A percentile compares a stretch with the other conserved stretches of the same genome.
These are phyloP conservation scores for Nemania abortiva DNA, from an alignment of 2,329 filamentous ascomycete genomes.

Conservation along the genomic window DNA sequence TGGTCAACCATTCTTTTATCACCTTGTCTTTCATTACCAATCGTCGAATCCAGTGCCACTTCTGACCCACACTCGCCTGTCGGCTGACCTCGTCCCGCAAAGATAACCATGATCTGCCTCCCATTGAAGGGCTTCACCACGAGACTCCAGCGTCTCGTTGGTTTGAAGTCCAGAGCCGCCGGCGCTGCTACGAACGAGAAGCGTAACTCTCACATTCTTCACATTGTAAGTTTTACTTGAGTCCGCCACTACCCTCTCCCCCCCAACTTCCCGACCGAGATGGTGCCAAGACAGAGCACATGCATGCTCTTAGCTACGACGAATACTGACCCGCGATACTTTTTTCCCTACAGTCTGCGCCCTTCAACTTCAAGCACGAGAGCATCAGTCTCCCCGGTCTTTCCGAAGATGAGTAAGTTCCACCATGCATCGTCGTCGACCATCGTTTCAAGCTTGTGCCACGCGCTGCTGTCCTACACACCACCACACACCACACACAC, in stretches of 20 bases:
- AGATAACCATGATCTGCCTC: conserved; percentile 41
- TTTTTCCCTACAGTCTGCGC: conserved; percentile 61
- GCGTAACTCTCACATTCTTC: conserved; percentile 38
- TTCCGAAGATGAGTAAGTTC: conserved; percentile 69
- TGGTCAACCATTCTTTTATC: conserved; percentile 5
- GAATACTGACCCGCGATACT: conserved; percentile 22
- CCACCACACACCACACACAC: not conserved
- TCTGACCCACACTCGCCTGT: conserved; percentile 6
- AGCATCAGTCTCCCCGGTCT: conserved; percentile 66
- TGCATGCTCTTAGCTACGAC: not conserved
- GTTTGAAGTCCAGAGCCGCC: conserved; percentile 41
- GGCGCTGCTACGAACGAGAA: conserved; percentile 40
- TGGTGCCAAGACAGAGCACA: not conserved
- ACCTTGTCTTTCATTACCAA: conserved; percentile 12
- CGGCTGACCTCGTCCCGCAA: conserved; percentile 5
- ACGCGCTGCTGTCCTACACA: not conserved
- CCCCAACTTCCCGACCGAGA: not conserved
- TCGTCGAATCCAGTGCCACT: not conserved
- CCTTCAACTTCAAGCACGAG: conserved; percentile 70
- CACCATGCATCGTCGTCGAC: not conserved
- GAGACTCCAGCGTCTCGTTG: conserved; percentile 45
- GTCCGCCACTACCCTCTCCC: not conserved
- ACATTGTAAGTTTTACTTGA: conserved; percentile 45
- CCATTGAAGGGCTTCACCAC: conserved; percentile 42
- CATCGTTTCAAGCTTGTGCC: not conserved